phyloP scores from a whole-genome alignment of 1,284 basidiomycete species.

The Prillingera fragicola region DNA sequence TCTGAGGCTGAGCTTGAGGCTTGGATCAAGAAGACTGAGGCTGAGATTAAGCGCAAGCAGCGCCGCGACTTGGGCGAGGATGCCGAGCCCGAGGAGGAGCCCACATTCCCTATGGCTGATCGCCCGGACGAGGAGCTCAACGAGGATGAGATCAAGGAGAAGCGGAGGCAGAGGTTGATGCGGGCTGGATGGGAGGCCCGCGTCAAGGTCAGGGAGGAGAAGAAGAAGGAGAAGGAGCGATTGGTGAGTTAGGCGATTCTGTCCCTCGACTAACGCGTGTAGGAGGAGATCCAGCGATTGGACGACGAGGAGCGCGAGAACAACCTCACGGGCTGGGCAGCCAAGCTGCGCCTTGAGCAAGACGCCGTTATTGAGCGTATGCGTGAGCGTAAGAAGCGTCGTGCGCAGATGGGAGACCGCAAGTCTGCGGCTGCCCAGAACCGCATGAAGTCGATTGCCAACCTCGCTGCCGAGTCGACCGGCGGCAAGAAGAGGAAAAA shows the following conservation, averaged over 20 bases:
- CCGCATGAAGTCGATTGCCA: slow-evolving; percentile 95
- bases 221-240: slow-evolving; percentile 73
- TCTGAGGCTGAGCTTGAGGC: slow-evolving; percentile 61
- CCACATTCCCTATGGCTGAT: slow-evolving; percentile 81
- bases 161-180: slow-evolving; percentile 84
- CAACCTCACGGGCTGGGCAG: slow-evolving; percentile 68
- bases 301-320: slow-evolving; percentile 74
- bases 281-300: slow-evolving; percentile 63
- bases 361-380: slow-evolving; percentile 75
- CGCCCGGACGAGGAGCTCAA: slow-evolving; percentile 88
- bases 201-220: slow-evolving; percentile 76
- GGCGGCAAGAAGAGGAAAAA: slow-evolving; percentile 68
- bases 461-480: slow-evolving; percentile 72
- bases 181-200: slow-evolving; percentile 95
- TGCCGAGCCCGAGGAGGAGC: slow-evolving; percentile 61
- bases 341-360: slow-evolving; percentile 66
- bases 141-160: slow-evolving; percentile 90
- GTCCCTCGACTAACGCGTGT: slow-evolving; percentile 28
- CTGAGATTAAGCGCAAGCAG: slow-evolving; percentile 58
- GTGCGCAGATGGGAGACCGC: slow-evolving; percentile 77
- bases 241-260: slow-evolving; percentile 23
- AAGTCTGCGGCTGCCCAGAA: slow-evolving; percentile 95
- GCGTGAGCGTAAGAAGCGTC: slow-evolving; percentile 73
- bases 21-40: slow-evolving; percentile 70
- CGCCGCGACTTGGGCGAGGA: slow-evolving; percentile 67